Conservation (phyloP, 192 early-diverging fungal genomes). For the Backusella tuberculispora region DNA sequence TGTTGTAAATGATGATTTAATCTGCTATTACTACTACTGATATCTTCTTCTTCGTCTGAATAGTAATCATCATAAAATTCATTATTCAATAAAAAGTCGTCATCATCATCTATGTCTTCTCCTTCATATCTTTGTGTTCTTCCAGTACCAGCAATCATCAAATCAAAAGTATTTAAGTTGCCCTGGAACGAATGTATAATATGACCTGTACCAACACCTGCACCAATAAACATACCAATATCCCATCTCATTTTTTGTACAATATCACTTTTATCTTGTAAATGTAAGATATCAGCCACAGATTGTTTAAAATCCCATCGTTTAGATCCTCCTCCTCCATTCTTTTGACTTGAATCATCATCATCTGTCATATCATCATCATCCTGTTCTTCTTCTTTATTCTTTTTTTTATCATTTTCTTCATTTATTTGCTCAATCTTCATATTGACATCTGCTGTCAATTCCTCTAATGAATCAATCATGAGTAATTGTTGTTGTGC, state of each 20-base stretch:
- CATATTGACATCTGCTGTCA: conserved; percentile 24
- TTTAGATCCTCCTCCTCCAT: neutral
- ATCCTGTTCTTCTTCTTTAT: neutral
- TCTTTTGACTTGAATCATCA: neutral
- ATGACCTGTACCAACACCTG: conserved; percentile 37
- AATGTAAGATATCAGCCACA: conserved; percentile 16
- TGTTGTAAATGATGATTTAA: neutral
- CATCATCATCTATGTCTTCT: neutral
- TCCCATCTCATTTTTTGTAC: conserved; percentile 29
- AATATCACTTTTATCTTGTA: conserved; percentile 25
- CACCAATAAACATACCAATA: conserved; percentile 34
- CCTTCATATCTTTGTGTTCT: neutral
- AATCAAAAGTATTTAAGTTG: conserved; percentile 13
- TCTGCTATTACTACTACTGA: neutral
- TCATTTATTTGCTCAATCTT: conserved; percentile 17
- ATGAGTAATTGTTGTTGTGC: conserved; percentile 28
- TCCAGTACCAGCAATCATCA: conserved; percentile 34
- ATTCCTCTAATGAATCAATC: conserved; percentile 28
- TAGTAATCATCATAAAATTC: neutral
- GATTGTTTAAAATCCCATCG: conserved; percentile 27
- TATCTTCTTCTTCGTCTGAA: neutral
- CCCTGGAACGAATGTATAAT: conserved; percentile 26
- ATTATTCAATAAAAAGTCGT: neutral
- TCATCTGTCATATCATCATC: conserved; percentile 6
- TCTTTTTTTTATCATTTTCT: neutral